Percentiles rank a stretch among this genome's conserved stretches.
phyloP scores from a whole-genome alignment of 768 basidiomycete genomes.

The Suillus clintonianus region DNA sequence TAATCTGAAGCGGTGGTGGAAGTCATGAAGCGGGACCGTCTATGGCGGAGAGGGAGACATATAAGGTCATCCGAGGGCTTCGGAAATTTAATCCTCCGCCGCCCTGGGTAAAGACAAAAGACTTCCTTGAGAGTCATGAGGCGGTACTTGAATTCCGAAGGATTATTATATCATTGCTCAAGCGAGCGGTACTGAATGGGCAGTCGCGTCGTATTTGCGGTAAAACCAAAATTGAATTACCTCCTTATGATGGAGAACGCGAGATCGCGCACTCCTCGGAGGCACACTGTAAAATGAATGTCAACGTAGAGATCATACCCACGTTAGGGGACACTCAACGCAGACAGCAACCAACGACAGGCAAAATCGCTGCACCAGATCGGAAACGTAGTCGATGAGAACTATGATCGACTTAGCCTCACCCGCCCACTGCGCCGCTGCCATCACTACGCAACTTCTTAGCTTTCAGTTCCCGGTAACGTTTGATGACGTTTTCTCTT shows the following conservation, averaged over 20 bases:
- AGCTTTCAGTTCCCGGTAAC: conserved; percentile 71
- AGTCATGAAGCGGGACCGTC: neutral
- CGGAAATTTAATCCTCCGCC: neutral
- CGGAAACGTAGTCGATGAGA: neutral
- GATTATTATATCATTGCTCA: neutral
- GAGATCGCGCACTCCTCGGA: neutral
- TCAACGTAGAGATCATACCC: neutral
- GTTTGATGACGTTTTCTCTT: conserved; percentile 65
- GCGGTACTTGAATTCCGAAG: neutral
- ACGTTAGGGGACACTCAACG: neutral
- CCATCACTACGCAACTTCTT: conserved; percentile 31
- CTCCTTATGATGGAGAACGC: neutral
- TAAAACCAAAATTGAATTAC: neutral
- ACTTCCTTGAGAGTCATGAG: neutral
- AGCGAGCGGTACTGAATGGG: neutral
- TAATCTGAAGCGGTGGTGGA: neutral
- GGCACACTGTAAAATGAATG: neutral
- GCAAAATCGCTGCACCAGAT: neutral
- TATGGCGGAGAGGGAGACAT: neutral
- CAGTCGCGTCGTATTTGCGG: neutral
- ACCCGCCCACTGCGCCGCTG: conserved; percentile 11
- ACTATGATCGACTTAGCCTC: conserved; percentile 6
- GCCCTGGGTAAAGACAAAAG: neutral
- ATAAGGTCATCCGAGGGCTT: neutral
- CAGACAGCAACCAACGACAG: neutral